These are phyloP conservation scores for Kwoniella dejecticola DNA, from an alignment of 768 basidiomycete genomes.

Conservation along the genomic window DNA sequence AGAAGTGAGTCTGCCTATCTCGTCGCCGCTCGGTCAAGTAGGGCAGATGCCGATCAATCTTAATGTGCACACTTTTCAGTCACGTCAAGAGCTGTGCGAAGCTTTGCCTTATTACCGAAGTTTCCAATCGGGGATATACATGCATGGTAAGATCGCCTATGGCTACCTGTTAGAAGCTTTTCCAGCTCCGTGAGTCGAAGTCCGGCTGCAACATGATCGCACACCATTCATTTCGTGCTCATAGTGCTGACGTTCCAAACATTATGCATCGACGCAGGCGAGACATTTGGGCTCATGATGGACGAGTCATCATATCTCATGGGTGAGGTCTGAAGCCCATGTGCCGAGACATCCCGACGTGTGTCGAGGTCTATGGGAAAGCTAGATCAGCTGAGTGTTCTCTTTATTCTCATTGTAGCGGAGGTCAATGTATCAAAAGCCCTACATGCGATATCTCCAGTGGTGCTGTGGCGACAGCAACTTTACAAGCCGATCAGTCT, in stretches of 20 bases:
- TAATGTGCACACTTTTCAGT: constrained; percentile 22
- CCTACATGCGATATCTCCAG: neutral
- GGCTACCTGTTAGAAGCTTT: constrained; percentile 47
- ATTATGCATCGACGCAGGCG: constrained; percentile 16
- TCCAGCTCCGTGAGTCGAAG: constrained; percentile 35
- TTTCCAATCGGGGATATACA: constrained; percentile 47
- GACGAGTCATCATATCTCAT: constrained; percentile 47
- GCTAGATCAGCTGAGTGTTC: neutral
- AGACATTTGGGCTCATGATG: constrained; percentile 45
- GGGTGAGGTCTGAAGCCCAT: constrained; percentile 35
- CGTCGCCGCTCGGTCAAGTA: too few relatives aligned
- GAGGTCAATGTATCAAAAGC: constrained; percentile 39
- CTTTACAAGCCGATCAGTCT: constrained; percentile 40
- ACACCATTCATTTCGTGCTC: too few relatives aligned
- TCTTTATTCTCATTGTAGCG: constrained; percentile 11
- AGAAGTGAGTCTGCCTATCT: too few relatives aligned
- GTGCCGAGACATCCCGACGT: neutral
- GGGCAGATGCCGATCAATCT: too few relatives aligned
- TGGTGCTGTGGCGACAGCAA: neutral
- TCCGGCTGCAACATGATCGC: neutral
- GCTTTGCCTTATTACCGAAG: constrained; percentile 48
- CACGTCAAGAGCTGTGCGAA: constrained; percentile 51
- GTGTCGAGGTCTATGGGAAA: too few relatives aligned
- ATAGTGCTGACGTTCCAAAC: constrained; percentile 5
- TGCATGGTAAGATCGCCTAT: constrained; percentile 30